Evolutionary conservation across 352 stramenopile species (phyloP).

Genomic region (Phytopythium ostracodes): DNA sequence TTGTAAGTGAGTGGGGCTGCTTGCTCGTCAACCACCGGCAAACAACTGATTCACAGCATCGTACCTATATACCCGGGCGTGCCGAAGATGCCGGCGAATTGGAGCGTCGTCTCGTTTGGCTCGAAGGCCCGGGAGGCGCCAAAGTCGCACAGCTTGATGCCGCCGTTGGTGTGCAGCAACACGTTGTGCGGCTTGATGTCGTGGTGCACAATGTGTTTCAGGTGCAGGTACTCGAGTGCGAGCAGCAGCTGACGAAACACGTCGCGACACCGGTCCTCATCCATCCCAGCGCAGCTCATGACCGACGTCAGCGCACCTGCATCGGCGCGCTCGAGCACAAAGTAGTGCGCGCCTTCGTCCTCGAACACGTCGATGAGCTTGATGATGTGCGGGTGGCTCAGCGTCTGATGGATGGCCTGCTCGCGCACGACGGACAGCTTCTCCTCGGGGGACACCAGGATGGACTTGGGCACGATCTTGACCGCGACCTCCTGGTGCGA

Average conservation of each 20-base stretch:
- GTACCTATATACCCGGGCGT: conserved; percentile 66
- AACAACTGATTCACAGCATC: not conserved
- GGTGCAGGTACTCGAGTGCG: conserved; percentile 64
- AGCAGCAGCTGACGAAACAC: conserved; percentile 58
- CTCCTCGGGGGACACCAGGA: conserved; percentile 61
- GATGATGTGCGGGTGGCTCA: conserved; percentile 70
- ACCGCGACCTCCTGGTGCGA: conserved; percentile 60
- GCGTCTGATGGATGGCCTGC: conserved; percentile 60
- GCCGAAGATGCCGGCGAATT: conserved; percentile 66
- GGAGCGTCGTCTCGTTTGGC: conserved; percentile 36
- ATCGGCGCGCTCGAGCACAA: conserved; percentile 64
- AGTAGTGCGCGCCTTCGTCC: conserved; percentile 70
- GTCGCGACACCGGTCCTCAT: conserved; percentile 42
- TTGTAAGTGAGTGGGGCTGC: not conserved
- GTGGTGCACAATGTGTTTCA: conserved; percentile 84
- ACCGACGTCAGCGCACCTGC: conserved; percentile 48
- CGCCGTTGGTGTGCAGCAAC: conserved; percentile 45
- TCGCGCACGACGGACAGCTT: conserved; percentile 73
- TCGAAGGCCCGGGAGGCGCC: conserved; percentile 74
- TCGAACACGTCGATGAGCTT: conserved; percentile 73
- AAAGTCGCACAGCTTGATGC: conserved; percentile 82
- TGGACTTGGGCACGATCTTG: conserved; percentile 77
- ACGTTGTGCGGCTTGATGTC: conserved; percentile 90
- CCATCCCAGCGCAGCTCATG: conserved; percentile 44
- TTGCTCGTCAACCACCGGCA: conserved; percentile 1